Conservation (phyloP, 2,329 filamentous ascomycete species). For the Davidsoniella neocaledoniae region DNA sequence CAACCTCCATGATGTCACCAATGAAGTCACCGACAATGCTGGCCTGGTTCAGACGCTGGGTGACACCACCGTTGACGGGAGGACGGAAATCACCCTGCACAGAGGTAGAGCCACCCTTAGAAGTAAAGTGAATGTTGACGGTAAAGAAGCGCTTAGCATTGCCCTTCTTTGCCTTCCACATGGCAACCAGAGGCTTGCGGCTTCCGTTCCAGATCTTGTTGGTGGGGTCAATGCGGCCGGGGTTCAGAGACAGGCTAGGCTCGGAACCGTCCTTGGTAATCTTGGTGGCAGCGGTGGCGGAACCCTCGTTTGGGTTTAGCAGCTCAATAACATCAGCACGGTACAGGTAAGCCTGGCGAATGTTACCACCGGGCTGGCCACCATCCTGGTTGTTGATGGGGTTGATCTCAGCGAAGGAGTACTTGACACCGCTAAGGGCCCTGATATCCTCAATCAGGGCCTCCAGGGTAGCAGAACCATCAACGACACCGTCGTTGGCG, state of each 20-base stretch:
- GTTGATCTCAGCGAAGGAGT: slow-evolving; percentile 42
- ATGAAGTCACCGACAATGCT: slow-evolving; percentile 42
- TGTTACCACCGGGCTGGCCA: slow-evolving; percentile 53
- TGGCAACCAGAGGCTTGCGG: slow-evolving; percentile 51
- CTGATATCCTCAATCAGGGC: slow-evolving; percentile 37
- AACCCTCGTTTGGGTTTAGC: slow-evolving; percentile 40
- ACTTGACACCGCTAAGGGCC: slow-evolving; percentile 31
- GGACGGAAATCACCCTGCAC: slow-evolving; percentile 49
- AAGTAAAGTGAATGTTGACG: slow-evolving; percentile 51
- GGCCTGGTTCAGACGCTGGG: slow-evolving; percentile 38
- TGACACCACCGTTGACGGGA: slow-evolving; percentile 48
- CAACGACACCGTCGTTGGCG: slow-evolving; percentile 39
- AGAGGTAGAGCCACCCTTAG: slow-evolving; percentile 48
- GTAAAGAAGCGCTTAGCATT: slow-evolving; percentile 44
- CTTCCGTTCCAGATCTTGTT: slow-evolving; percentile 42
- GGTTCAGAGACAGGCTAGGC: slow-evolving; percentile 48
- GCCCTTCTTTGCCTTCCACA: slow-evolving; percentile 42
- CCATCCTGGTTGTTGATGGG: slow-evolving; percentile 46
- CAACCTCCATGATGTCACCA: slow-evolving; percentile 35
- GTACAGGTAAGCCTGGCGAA: slow-evolving; percentile 55
- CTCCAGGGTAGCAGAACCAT: slow-evolving; percentile 40
- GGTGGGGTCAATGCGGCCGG: slow-evolving; percentile 47
- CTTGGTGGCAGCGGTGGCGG: slow-evolving; percentile 34
- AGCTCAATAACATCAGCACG: slow-evolving; percentile 41
- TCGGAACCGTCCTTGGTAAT: slow-evolving; percentile 31